Percentiles rank a stretch among this genome's conserved stretches.
These are phyloP conservation scores for Xylariaceae sp. DNA, from an alignment of 2,329 filamentous ascomycete genomes.

Conservation along the genomic window DNA sequence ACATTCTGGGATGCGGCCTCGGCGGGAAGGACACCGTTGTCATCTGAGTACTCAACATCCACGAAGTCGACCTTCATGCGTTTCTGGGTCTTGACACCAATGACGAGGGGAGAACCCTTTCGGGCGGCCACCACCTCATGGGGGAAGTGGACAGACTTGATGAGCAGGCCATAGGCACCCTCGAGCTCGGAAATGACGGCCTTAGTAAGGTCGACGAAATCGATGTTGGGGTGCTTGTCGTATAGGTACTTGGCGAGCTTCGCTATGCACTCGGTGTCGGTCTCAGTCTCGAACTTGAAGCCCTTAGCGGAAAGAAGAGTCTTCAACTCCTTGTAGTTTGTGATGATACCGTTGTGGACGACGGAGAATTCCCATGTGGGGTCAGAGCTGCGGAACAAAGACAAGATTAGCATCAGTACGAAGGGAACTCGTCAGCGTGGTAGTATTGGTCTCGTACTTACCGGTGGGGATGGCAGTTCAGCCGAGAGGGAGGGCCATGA, in stretches of 20 bases:
- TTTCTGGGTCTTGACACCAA: constrained; percentile 93
- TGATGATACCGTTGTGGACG: constrained; percentile 99
- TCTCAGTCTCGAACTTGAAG: constrained; percentile 98
- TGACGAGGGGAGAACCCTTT: constrained; percentile 95
- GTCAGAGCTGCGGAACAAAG: constrained; percentile 66
- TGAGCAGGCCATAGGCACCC: constrained; percentile 91
- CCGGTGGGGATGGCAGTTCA: constrained; percentile 99
- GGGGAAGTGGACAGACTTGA: constrained; percentile 98
- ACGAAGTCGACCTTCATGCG: constrained; percentile 99
- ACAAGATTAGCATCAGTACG: constrained; percentile 21
- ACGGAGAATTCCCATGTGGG: constrained; percentile 93
- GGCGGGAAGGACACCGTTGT: constrained; percentile 76
- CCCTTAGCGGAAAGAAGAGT: constrained; percentile 89
- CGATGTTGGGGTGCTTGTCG: constrained; percentile 88
- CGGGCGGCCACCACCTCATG: constrained; percentile 96
- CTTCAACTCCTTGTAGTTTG: constrained; percentile 99
- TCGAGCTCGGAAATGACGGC: constrained; percentile 97
- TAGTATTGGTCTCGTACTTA: constrained; percentile 43
- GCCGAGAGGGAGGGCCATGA: constrained; percentile 85
- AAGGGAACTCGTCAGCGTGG: background rate
- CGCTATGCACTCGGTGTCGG: constrained; percentile 97
- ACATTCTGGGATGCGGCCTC: constrained; percentile 96
- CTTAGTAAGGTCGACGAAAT: constrained; percentile 95
- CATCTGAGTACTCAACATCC: constrained; percentile 94
- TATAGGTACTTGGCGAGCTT: constrained; percentile 98